Percentiles rank a stretch among this genome's conserved stretches.
phyloP scores from a whole-genome alignment of 192 early-diverging fungal genomes.

The Mycoemilia scoparia region DNA sequence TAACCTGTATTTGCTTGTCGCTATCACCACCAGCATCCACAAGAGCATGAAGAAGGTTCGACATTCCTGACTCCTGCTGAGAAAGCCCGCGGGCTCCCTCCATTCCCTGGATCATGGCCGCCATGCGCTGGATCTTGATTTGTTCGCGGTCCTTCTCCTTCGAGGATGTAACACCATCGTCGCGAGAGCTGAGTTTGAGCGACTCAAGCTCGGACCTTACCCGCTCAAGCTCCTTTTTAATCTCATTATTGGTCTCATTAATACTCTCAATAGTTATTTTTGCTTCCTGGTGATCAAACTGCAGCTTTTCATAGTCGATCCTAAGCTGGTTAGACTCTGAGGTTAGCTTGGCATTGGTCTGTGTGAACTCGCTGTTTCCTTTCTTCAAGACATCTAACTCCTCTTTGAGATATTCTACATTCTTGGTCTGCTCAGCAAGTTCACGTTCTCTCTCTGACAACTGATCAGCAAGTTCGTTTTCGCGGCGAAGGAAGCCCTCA shows the following conservation, averaged over 20 bases:
- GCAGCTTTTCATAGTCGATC: slow-evolving; percentile 71
- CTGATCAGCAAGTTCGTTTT: slow-evolving; percentile 90
- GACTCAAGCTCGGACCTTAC: slow-evolving; percentile 47
- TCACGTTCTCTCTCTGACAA: slow-evolving; percentile 82
- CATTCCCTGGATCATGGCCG: slow-evolving; percentile 23
- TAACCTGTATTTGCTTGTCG: slow-evolving; percentile 19
- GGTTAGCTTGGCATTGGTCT: slow-evolving; percentile 56
- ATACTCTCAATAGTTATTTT: slow-evolving; percentile 77
- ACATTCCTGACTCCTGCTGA: slow-evolving; percentile 29
- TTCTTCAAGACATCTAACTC: slow-evolving; percentile 54
- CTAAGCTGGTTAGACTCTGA: slow-evolving; percentile 56
- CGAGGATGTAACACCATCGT: slow-evolving; percentile 2
- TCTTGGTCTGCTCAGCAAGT: slow-evolving; percentile 39
- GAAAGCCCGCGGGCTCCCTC: slow-evolving; percentile 25
- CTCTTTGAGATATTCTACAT: slow-evolving; percentile 42
- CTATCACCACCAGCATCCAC: slow-evolving; percentile 28
- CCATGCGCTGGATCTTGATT: slow-evolving; percentile 31
- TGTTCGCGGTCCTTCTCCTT: slow-evolving; percentile 39
- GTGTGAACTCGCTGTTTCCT: slow-evolving; percentile 30
- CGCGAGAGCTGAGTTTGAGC: slow-evolving; percentile 17
- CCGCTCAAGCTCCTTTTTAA: slow-evolving; percentile 51
- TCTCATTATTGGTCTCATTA: slow-evolving; percentile 68
- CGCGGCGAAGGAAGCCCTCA: slow-evolving; percentile 84
- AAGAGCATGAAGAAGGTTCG: slow-evolving; percentile 24
- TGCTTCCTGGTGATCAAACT: slow-evolving; percentile 76